Percentiles rank a stretch among this genome's conserved stretches.
Conservation (phyloP, 2,329 filamentous ascomycete genomes). For the Cordyceps cateniannulata region DNA sequence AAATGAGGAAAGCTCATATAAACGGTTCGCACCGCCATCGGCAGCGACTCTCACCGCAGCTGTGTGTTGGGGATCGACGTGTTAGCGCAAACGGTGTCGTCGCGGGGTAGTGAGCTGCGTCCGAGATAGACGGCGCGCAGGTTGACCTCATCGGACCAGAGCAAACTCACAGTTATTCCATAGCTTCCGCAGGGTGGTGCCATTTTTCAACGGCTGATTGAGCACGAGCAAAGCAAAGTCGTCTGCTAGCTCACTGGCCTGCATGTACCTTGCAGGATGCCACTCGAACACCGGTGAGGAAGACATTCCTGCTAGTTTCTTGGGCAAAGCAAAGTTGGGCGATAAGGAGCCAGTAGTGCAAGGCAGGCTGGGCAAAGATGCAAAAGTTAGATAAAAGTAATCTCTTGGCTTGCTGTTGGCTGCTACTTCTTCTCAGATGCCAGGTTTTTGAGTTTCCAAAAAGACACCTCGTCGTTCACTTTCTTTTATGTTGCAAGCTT, state of each 20-base stretch:
- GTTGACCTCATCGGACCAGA: no score
- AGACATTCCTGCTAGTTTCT: background rate
- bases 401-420: background rate
- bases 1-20: constrained; percentile 44
- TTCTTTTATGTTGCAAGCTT: background rate
- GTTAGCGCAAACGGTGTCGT: background rate
- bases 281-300: constrained; percentile 26
- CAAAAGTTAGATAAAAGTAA: background rate
- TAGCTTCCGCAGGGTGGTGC: constrained; percentile 41
- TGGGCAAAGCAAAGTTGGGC: background rate
- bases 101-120: constrained; percentile 1
- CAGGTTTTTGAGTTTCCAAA: background rate
- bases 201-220: constrained; percentile 43
- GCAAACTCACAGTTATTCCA: constrained; percentile 40
- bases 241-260: constrained; percentile 25
- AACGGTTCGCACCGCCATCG: constrained; percentile 82
- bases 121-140: background rate
- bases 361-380: background rate
- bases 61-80: constrained; percentile 28
- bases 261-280: constrained; percentile 32
- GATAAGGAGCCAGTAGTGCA: background rate
- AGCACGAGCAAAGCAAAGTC: constrained; percentile 43
- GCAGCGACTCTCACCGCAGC: constrained; percentile 69
- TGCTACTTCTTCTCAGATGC: background rate
- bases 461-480: background rate